Evolutionary conservation across 2,329 filamentous ascomycete species (phyloP).

Genomic region (Huntiella decipiens): DNA sequence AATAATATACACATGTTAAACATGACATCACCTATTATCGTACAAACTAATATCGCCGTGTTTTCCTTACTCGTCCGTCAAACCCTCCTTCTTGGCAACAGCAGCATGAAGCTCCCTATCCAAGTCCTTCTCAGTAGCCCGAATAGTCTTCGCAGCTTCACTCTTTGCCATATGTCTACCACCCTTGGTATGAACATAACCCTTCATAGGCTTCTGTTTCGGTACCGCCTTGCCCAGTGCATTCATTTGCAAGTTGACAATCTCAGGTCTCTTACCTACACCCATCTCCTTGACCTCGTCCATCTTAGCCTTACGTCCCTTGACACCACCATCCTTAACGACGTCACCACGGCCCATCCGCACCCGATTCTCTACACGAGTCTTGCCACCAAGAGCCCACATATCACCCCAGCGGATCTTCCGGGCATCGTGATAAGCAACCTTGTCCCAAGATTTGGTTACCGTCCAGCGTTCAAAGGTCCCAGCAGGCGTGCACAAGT

Average conservation of each 20-base stretch:
- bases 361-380: constrained; percentile 42
- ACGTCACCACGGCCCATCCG: constrained; percentile 34
- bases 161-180: constrained; percentile 10
- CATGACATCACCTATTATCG: constrained; percentile 1
- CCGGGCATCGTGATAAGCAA: constrained; percentile 79
- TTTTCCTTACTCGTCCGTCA: neutral
- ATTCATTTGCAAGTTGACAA: constrained; percentile 11
- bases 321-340: constrained; percentile 15
- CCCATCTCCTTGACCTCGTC: constrained; percentile 3
- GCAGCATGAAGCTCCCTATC: constrained; percentile 8
- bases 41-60: constrained; percentile 1
- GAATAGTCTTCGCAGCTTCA: constrained; percentile 6
- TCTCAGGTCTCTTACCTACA: constrained; percentile 3
- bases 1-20: constrained; percentile 8
- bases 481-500: constrained; percentile 74
- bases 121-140: constrained; percentile 5
- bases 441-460: constrained; percentile 57
- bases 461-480: constrained; percentile 88
- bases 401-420: constrained; percentile 85
- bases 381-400: constrained; percentile 91
- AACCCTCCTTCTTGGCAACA: constrained; percentile 1
- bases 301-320: constrained; percentile 6
- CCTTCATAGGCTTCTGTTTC: constrained; percentile 11
- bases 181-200: constrained; percentile 10
- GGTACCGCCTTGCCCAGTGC: constrained; percentile 9